Percentiles rank a stretch among this genome's conserved stretches.
These are phyloP conservation scores for Metarhizium album DNA, from an alignment of 2,329 filamentous ascomycete species.

Conservation along the genomic window DNA sequence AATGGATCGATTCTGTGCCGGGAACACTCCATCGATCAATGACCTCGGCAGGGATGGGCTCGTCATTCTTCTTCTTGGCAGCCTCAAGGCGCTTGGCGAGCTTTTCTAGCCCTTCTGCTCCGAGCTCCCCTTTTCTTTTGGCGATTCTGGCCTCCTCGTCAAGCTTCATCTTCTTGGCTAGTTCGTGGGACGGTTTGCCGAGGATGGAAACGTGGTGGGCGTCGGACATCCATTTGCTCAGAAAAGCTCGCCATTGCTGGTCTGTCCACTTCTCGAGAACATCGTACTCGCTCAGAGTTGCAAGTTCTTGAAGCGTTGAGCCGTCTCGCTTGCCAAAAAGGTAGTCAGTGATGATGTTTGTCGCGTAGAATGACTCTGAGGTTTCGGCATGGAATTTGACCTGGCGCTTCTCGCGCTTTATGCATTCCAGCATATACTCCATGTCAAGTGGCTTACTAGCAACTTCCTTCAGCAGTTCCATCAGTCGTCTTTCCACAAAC, in stretches of 20 bases:
- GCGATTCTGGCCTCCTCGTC: constrained; percentile 72
- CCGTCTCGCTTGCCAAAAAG: constrained; percentile 83
- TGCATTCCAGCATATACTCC: constrained; percentile 80
- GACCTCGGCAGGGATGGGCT: constrained; percentile 71
- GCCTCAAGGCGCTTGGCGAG: constrained; percentile 66
- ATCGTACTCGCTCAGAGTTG: constrained; percentile 50
- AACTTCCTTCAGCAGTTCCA: constrained; percentile 73
- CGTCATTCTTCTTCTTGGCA: constrained; percentile 82
- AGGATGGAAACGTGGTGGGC: constrained; percentile 81
- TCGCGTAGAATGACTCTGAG: constrained; percentile 70
- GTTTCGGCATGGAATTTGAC: constrained; percentile 77
- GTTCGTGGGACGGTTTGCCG: constrained; percentile 69
- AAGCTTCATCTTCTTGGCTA: constrained; percentile 71
- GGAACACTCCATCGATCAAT: constrained; percentile 76
- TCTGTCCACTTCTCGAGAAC: constrained; percentile 70
- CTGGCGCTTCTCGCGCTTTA: constrained; percentile 69
- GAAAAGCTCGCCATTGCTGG: constrained; percentile 68
- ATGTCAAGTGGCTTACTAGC: constrained; percentile 75
- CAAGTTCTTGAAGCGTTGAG: constrained; percentile 55
- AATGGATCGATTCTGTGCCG: constrained; percentile 82
- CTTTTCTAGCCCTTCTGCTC: constrained; percentile 67
- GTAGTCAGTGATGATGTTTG: constrained; percentile 82
- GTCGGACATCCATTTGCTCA: constrained; percentile 76
- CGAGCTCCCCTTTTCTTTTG: constrained; percentile 67
- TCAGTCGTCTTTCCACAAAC: constrained; percentile 74